Evolutionary conservation across 31 red algal species (phyloP).

Genomic region (Bonnemaisonia californica): DNA sequence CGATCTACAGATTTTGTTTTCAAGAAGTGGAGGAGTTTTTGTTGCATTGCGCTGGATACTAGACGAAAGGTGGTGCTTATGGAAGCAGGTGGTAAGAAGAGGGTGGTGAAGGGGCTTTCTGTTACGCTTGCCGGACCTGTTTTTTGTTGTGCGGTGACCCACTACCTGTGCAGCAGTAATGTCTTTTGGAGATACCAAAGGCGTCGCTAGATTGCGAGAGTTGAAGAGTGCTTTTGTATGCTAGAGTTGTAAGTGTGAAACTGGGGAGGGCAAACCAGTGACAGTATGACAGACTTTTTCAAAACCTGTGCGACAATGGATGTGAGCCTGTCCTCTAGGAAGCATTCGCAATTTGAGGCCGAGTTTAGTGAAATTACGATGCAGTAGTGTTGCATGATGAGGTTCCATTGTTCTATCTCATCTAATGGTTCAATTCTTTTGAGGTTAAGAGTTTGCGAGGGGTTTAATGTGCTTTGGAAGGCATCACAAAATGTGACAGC

Average conservation of each 20-base stretch:
- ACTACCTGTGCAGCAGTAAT: no score
- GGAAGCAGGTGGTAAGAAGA: neutral
- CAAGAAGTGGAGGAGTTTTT: neutral
- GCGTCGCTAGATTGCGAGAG: no score
- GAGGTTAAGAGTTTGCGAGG: slow-evolving; percentile 14
- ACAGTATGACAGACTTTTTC: neutral
- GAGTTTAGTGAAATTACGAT: slow-evolving; percentile 33
- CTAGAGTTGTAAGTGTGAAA: no score
- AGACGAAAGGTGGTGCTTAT: neutral
- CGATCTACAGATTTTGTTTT: neutral
- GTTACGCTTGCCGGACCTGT: neutral
- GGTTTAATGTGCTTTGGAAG: slow-evolving; percentile 19
- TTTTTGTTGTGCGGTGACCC: no score
- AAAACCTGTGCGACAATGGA: neutral
- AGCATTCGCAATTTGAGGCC: neutral
- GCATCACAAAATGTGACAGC: slow-evolving; percentile 43
- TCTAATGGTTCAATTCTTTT: slow-evolving; percentile 78
- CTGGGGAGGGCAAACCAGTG: neutral
- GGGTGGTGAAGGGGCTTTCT: neutral
- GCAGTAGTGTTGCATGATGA: slow-evolving; percentile 90
- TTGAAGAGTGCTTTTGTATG: neutral
- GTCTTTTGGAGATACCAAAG: no score
- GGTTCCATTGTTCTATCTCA: slow-evolving; percentile 83
- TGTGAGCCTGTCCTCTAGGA: neutral
- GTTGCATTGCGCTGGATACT: neutral